These are phyloP conservation scores for Malassezia globosa DNA, from an alignment of 1,284 basidiomycete species.

Conservation along the genomic window DNA sequence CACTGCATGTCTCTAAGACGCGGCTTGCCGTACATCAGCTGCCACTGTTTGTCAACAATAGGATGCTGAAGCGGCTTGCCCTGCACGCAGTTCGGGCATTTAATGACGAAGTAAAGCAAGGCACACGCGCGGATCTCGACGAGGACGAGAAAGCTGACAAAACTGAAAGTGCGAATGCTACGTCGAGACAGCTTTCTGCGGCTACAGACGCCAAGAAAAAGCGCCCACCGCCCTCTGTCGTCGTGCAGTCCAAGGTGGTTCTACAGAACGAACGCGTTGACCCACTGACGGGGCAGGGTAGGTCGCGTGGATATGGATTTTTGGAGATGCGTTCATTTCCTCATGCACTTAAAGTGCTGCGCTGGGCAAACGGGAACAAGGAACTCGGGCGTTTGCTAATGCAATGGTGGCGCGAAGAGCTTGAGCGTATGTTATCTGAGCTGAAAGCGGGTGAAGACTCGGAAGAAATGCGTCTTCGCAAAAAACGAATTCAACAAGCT, in stretches of 20 bases:
- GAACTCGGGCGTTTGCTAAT: slow-evolving; percentile 22
- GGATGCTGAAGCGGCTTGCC: slow-evolving; percentile 74
- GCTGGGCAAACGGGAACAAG: slow-evolving; percentile 84
- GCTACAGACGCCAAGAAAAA: slow-evolving; percentile 40
- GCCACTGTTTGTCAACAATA: slow-evolving; percentile 77
- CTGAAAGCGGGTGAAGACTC: slow-evolving; percentile 16
- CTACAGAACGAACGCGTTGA: slow-evolving; percentile 77
- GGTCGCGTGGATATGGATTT: slow-evolving; percentile 89
- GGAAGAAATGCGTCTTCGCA: slow-evolving; percentile 22
- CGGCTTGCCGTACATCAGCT: slow-evolving; percentile 86
- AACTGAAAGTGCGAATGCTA: slow-evolving; percentile 21
- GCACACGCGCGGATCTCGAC: slow-evolving; percentile 57
- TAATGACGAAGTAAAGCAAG: slow-evolving; percentile 63
- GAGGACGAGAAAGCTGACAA: slow-evolving; percentile 60
- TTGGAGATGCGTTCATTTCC: slow-evolving; percentile 76
- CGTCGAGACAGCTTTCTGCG: too few relatives aligned
- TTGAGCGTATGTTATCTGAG: slow-evolving; percentile 24
- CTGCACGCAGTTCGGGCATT: slow-evolving; percentile 70
- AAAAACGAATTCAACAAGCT: slow-evolving; percentile 27
- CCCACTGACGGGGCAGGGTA: slow-evolving; percentile 68
- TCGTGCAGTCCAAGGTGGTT: slow-evolving; percentile 75
- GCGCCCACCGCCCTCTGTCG: slow-evolving; percentile 54
- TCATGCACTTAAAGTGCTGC: slow-evolving; percentile 76
- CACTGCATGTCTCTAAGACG: slow-evolving; percentile 83
- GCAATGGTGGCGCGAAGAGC: slow-evolving; percentile 38